Percentiles rank a stretch among this genome's conserved stretches.
Evolutionary conservation across 2,329 filamentous ascomycete genomes (phyloP).

Genomic region (Aaosphaeria pasadenensis): DNA sequence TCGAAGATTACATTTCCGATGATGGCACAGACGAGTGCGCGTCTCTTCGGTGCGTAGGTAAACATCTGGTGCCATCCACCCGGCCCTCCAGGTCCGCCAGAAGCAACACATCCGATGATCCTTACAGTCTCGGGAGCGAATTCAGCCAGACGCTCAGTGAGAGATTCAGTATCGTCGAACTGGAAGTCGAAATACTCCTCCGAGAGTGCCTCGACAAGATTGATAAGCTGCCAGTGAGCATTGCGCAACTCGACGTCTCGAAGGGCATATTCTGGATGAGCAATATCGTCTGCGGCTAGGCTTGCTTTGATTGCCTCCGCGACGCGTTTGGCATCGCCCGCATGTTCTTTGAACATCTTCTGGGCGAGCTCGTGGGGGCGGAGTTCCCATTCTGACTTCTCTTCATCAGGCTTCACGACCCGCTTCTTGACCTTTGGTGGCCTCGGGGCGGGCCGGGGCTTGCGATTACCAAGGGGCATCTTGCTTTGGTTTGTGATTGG

Average conservation of each 20-base stretch:
- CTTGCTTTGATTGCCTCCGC: not conserved
- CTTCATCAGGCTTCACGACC: too few species aligned
- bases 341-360: too few species aligned
- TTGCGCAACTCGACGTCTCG: slow-evolving; percentile 26
- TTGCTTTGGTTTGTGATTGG: too few species aligned
- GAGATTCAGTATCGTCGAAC: not conserved
- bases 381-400: too few species aligned
- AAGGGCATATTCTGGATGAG: slow-evolving; percentile 21
- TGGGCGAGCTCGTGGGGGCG: too few species aligned
- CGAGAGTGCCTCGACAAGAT: slow-evolving; percentile 14
- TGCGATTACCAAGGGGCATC: too few species aligned
- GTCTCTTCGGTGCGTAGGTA: slow-evolving; percentile 10
- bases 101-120: slow-evolving; percentile 23
- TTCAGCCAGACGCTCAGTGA: not conserved
- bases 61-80: slow-evolving; percentile 27
- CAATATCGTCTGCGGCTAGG: not conserved
- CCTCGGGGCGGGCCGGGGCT: too few species aligned
- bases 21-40: slow-evolving; percentile 21
- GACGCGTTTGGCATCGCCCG: not conserved
- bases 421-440: too few species aligned
- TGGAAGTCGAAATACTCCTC: not conserved
- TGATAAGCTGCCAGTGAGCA: slow-evolving; percentile 11
- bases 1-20: slow-evolving; percentile 29
- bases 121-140: slow-evolving; percentile 14
- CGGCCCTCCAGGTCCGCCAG: slow-evolving; percentile 17